A percentile compares a stretch with the other conserved stretches of the same genome.
Evolutionary conservation across 495 filamentous ascomycete genomes (phyloP).

Genomic region (Podospora comata): DNA sequence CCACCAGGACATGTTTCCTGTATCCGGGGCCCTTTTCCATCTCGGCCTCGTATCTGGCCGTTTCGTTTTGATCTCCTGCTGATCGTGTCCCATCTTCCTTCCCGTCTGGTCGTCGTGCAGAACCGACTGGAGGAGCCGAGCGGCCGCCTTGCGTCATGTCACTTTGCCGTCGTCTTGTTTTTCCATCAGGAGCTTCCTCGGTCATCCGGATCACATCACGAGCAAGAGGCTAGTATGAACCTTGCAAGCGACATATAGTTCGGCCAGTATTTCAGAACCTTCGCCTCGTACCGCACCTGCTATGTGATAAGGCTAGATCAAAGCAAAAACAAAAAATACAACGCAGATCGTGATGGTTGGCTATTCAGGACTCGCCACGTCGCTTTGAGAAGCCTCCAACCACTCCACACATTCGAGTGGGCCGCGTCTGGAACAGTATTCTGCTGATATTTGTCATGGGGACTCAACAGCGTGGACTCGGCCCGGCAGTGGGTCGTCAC

Average conservation of each 20-base stretch:
- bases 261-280: not conserved
- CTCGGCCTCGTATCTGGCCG: slow-evolving; percentile 7
- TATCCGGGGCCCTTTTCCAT: not conserved
- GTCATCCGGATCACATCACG: not conserved
- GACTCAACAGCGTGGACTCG: slow-evolving; percentile 8
- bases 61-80: slow-evolving; percentile 17
- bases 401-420: not conserved
- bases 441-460: slow-evolving; percentile 6
- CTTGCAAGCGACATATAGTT: not conserved
- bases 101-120: slow-evolving; percentile 5
- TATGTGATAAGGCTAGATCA: not conserved
- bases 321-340: not conserved
- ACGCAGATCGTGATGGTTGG: slow-evolving; percentile 9
- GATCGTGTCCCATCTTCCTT: slow-evolving; percentile 11
- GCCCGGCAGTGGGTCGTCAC: slow-evolving; percentile 15
- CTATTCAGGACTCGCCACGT: slow-evolving; percentile 37
- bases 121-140: slow-evolving; percentile 2
- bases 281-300: not conserved
- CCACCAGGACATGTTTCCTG: slow-evolving; percentile 1
- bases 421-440: not conserved
- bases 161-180: not conserved
- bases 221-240: not conserved
- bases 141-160: slow-evolving; percentile 6
- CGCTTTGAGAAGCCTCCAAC: slow-evolving; percentile 5
- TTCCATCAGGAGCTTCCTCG: not conserved